Base-by-base conservation (phyloP, 768 basidiomycete species). In the Wakefieldia striispora region DNA sequence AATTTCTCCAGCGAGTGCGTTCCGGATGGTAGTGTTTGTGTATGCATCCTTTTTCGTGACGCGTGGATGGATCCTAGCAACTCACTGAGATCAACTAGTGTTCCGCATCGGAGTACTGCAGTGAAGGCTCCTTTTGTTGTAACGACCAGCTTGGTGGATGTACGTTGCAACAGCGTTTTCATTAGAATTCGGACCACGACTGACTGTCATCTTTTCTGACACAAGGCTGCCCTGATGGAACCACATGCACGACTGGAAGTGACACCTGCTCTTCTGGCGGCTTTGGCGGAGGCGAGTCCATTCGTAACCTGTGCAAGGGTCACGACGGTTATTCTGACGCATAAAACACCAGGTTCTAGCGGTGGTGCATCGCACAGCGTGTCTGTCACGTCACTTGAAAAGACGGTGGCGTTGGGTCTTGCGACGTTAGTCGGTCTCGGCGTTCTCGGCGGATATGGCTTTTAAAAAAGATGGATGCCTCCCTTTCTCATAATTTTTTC, bases 91-190 rank as follows among this genome's bases (percentile, higher is more conserved):
- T 19, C 17, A 14, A 37, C 6, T n/a, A 65, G 63, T 65, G 63
- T 27, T 34, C 17, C 36, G 27, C 14, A 0, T n/a, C n/a, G n/a
- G n/a, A n/a, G n/a, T 53, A n/a, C 40, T 64, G 63, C 43, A n/a
- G n/a, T n/a, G n/a, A 33, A 6, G 55, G 60, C 38, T 12, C 6
- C 19, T 37, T 44, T 21, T 65, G 63, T 19, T 64, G 63, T 23
- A 58, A 50, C 33, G 63, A 65, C 27, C 37, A 38, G 11, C 24
- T 41, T 24, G 64, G 63, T 21, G 55, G 48, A 47, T 65, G 63
- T 65, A 38, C 20, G 63, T 58, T 6, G 6, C 17, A 16, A 27
- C 40, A 29, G 6, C 20, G 29, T 29, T 13, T 29, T 3, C 34
- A 21, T 3, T 14, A 1, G 6, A 21, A 12, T 9, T 3, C 10